A percentile compares a stretch with the other conserved stretches of the same genome.
Conservation (phyloP, 805 yeast genomes). For the Saturnispora silvae region DNA sequence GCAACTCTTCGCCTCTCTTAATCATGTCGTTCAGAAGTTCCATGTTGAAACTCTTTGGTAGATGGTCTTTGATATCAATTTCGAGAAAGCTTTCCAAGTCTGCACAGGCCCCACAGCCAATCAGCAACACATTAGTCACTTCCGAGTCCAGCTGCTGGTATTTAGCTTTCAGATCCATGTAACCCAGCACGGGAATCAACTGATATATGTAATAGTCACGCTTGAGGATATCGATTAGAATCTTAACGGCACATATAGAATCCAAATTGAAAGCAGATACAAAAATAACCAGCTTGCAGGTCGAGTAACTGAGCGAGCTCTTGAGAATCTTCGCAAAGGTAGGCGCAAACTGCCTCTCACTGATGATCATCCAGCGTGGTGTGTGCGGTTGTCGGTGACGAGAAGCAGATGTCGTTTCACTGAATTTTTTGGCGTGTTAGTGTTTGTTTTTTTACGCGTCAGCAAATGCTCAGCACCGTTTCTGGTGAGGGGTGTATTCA, state of each 20-base stretch:
- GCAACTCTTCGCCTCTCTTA: slow-evolving; percentile 12
- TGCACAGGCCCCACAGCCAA: slow-evolving; percentile 92
- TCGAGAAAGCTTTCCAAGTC: slow-evolving; percentile 71
- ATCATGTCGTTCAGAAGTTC: slow-evolving; percentile 3
- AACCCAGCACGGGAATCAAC: slow-evolving; percentile 87
- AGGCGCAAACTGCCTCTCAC: too few species aligned
- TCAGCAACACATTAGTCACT: slow-evolving; percentile 60
- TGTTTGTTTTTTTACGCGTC: too few species aligned
- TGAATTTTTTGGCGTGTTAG: too few species aligned
- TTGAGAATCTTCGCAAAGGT: too few species aligned
- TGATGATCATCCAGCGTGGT: too few species aligned
- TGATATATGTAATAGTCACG: slow-evolving; percentile 81
- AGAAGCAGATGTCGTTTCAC: too few species aligned
- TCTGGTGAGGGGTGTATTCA: too few species aligned
- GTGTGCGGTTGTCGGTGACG: too few species aligned
- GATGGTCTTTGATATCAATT: slow-evolving; percentile 43
- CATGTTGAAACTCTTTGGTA: slow-evolving; percentile 23
- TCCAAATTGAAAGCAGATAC: slow-evolving; percentile 88
- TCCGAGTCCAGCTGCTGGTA: slow-evolving; percentile 60
- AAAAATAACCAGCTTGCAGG: slow-evolving; percentile 78
- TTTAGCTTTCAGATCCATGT: slow-evolving; percentile 59
- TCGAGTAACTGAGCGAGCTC: slow-evolving; percentile 81
- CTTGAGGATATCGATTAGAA: slow-evolving; percentile 59
- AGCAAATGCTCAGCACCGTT: too few species aligned
- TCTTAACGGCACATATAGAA: slow-evolving; percentile 80